A percentile compares a stretch with the other conserved stretches of the same genome.
phyloP scores from a whole-genome alignment of 2,329 filamentous ascomycete genomes.

The Metarhizium guizhouense region DNA sequence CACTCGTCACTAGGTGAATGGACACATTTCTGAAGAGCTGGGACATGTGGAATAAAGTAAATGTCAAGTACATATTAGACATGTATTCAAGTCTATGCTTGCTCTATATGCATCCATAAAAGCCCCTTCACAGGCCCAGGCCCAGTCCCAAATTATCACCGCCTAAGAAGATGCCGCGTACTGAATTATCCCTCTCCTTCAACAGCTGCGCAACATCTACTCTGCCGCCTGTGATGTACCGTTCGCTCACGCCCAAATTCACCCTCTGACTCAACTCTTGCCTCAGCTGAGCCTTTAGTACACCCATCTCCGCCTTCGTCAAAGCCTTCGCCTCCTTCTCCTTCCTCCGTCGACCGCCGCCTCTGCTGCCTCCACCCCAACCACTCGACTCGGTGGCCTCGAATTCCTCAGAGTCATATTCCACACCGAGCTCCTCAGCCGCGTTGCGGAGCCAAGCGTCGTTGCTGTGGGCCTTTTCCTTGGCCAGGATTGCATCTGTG shows the following conservation, averaged over 20 bases:
- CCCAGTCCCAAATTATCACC: constrained; percentile 30
- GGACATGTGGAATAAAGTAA: not conserved
- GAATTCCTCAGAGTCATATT: constrained; percentile 86
- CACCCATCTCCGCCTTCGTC: constrained; percentile 65
- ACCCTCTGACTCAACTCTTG: constrained; percentile 62
- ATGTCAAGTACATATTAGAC: not conserved
- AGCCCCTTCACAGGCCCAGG: constrained; percentile 5
- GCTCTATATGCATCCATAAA: not conserved
- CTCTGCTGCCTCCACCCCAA: constrained; percentile 56
- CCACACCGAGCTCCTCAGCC: constrained; percentile 86
- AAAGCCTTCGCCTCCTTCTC: constrained; percentile 60
- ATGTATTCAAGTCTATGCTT: not conserved
- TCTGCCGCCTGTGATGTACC: constrained; percentile 73
- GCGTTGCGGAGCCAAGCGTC: constrained; percentile 77
- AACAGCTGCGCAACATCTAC: constrained; percentile 72
- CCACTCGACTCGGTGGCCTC: constrained; percentile 63
- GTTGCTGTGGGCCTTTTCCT: constrained; percentile 76
- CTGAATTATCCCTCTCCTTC: constrained; percentile 45
- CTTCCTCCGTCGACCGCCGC: constrained; percentile 64
- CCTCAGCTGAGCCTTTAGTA: constrained; percentile 62
- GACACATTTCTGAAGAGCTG: no score
- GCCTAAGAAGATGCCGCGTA: constrained; percentile 25
- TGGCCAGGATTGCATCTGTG: constrained; percentile 72
- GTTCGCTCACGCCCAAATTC: constrained; percentile 81
- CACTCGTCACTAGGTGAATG: no score